Conservation (phyloP, 148 eudicot species). For the Cornus controversa region DNA sequence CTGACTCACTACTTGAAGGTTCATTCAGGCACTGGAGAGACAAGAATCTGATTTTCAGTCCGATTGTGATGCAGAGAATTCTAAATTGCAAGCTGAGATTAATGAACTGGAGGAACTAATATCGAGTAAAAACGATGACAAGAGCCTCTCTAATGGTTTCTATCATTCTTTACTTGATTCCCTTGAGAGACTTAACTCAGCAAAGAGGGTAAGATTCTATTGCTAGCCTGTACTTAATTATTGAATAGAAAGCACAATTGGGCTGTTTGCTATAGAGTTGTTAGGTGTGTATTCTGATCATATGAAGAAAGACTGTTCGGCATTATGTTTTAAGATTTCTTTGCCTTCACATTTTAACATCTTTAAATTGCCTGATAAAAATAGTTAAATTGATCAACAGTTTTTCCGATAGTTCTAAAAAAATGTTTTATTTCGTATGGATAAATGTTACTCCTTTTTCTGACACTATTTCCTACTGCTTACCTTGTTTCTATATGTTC, state of each 20-base stretch:
- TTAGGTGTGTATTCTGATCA: conserved; percentile 4
- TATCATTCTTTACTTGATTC: conserved; percentile 22
- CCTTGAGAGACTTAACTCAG: conserved; percentile 36
- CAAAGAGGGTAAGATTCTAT: conserved; percentile 38
- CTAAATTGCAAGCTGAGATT: conserved; percentile 34
- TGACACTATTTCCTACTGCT: no score
- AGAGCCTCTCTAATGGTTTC: conserved; percentile 10
- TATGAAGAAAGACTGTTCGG: not conserved
- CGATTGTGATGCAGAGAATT: conserved; percentile 11
- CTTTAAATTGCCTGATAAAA: no score
- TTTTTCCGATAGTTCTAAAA: no score
- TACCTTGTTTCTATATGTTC: no score
- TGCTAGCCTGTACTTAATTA: not conserved
- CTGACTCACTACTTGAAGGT: conserved; percentile 11
- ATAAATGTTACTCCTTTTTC: no score
- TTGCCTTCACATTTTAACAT: no score
- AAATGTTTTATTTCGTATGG: no score
- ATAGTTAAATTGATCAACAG: no score
- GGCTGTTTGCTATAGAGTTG: not conserved
- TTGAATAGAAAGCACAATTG: not conserved
- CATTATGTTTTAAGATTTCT: not conserved
- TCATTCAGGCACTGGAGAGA: conserved; percentile 29
- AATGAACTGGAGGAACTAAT: conserved; percentile 34
- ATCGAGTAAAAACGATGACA: conserved; percentile 15
- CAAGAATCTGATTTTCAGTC: conserved; percentile 23